Evolutionary conservation across 2,329 filamentous ascomycete genomes (phyloP), one percentile per base, ranked within the genome.

Genomic region (Exserohilum rostratum): DNA sequence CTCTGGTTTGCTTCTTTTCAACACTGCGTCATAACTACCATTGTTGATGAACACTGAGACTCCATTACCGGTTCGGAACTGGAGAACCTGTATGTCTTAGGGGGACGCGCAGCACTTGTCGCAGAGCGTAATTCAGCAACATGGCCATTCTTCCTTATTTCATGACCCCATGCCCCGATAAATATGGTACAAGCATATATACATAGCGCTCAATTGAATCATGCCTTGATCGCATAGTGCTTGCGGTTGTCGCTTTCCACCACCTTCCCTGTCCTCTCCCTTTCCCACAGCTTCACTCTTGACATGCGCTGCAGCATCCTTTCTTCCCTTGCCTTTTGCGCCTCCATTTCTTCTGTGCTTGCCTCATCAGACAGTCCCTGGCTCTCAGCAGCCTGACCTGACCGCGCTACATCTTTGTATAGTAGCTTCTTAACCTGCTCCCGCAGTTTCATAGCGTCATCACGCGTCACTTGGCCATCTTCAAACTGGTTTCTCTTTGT

Each of bases 301-400:
- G 76, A 75, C 68, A 75, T 70, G 60, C 75, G 74, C 50, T 61
- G 50, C 34, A 77, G 74, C 52, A 60, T 52, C 31, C 77, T 40
- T 20, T 56, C 47, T 17, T 58, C 57, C 25, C 45, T 57, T 45
- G 38, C 49, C 34, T 43, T n/a, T 33, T 53, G 27, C 33, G 38
- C 44, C 30, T 42, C 33, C 27, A 25, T 48, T 38, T 55, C 50
- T 47, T 39, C 18, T 46, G 46, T 50, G 55, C 57, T 34, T 9
- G 15, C 52, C 47, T 55, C 35, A 34, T 34, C 46, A 44, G 25
- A 30, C 22, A 38, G 45, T 53, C 33, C 40, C 27, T 13, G n/a
- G 5, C 13, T 44, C 50, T 46, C 27, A n/a, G 22, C 22, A 4
- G 22, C 22, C 22, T 25, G 44, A 7, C 39, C 51, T 33, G 47